A percentile compares a stretch with the other conserved stretches of the same genome.
Conservation (phyloP, 345 rosid species). For the Barbarea vulgaris region DNA sequence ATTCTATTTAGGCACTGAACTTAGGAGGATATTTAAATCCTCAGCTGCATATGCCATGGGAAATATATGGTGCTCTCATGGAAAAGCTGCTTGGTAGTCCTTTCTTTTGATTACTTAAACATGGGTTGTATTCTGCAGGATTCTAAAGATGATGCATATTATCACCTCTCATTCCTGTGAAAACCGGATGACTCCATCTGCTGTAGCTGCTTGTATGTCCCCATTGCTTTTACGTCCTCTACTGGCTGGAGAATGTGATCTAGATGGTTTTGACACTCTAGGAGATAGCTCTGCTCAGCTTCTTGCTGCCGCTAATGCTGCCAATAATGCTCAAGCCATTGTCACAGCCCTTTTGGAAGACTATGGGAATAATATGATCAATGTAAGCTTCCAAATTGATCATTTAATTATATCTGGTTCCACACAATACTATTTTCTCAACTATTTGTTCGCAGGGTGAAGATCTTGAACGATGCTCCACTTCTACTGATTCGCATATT, state of each 20-base stretch:
- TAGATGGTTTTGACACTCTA: conserved; percentile 78
- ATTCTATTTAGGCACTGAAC: conserved; percentile 7
- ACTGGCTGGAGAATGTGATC: conserved; percentile 96
- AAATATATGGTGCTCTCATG: conserved; percentile 7
- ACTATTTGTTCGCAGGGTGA: conserved; percentile 62
- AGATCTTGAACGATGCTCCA: conserved; percentile 81
- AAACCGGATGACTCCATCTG: conserved; percentile 94
- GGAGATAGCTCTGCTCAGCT: conserved; percentile 95
- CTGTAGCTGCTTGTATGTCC: conserved; percentile 99
- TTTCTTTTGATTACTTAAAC: conserved; percentile 1
- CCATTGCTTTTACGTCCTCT: conserved; percentile 94
- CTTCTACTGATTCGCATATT: conserved; percentile 86
- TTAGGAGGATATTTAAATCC: not conserved
- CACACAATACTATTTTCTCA: conserved; percentile 19
- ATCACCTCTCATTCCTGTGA: conserved; percentile 76
- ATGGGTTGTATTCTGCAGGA: conserved; percentile 53
- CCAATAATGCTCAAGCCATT: conserved; percentile 92
- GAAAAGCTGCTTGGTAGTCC: conserved; percentile 16
- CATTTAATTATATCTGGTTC: not conserved
- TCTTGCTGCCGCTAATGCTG: conserved; percentile 99
- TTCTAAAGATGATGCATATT: conserved; percentile 92
- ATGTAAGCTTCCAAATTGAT: conserved; percentile 58
- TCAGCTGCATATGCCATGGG: not conserved
- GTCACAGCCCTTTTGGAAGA: conserved; percentile 89
- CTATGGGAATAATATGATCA: conserved; percentile 77